phyloP scores from a whole-genome alignment of 2,329 filamentous ascomycete genomes.

The Monosporascus sp. region DNA sequence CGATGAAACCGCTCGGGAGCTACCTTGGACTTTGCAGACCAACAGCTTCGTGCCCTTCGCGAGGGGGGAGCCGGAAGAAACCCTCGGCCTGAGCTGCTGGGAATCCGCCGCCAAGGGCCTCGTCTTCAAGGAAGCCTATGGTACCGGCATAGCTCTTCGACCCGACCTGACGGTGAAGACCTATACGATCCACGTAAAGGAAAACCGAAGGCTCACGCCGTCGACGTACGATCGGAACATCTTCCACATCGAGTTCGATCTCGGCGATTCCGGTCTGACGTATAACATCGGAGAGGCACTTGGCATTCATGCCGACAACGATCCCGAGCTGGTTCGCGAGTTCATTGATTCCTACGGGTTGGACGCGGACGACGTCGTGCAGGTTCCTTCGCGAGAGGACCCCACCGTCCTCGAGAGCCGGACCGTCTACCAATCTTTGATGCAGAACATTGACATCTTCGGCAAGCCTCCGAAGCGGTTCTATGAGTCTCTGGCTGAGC shows the following conservation, averaged over 20 bases:
- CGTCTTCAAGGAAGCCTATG: slow-evolving; percentile 91
- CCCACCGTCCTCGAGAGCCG: slow-evolving; percentile 71
- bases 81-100: slow-evolving; percentile 67
- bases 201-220: slow-evolving; percentile 91
- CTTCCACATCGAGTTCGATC: slow-evolving; percentile 99
- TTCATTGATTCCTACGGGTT: slow-evolving; percentile 92
- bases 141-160: slow-evolving; percentile 66
- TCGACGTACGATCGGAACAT: slow-evolving; percentile 92
- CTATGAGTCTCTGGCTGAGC: slow-evolving; percentile 88
- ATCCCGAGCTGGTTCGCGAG: slow-evolving; percentile 68
- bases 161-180: slow-evolving; percentile 87
- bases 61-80: slow-evolving; percentile 68
- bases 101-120: slow-evolving; percentile 80
- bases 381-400: slow-evolving; percentile 83
- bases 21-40: slow-evolving; percentile 61
- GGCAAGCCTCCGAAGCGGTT: slow-evolving; percentile 96
- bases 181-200: slow-evolving; percentile 81
- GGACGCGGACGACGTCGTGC: slow-evolving; percentile 77
- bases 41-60: slow-evolving; percentile 82
- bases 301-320: slow-evolving; percentile 93
- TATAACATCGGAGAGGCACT: slow-evolving; percentile 98
- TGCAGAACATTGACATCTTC: slow-evolving; percentile 94
- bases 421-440: slow-evolving; percentile 85
- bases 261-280: slow-evolving; percentile 83
- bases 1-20: slow-evolving; percentile 47